Conservation (phyloP, 108 stramenopile species). For the Mediolabrus comicus region DNA sequence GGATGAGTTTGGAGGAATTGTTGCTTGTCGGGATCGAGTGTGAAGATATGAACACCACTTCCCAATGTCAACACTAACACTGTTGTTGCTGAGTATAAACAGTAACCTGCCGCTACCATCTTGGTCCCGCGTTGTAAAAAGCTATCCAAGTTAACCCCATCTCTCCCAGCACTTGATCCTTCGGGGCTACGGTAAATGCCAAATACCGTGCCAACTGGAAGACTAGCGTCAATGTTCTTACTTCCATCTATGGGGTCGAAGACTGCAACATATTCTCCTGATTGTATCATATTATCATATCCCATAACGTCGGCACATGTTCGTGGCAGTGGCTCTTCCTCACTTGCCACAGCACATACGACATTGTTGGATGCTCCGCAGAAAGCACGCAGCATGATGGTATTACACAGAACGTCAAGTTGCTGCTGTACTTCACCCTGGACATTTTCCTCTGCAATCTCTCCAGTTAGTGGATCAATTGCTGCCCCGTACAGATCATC, state of each 20-base stretch:
- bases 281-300: constrained; percentile 21
- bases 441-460: constrained; percentile 66
- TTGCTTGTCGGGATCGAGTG: constrained; percentile 94
- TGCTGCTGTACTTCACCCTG: constrained; percentile 91
- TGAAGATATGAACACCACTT: constrained; percentile 96
- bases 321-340: constrained; percentile 78
- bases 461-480: constrained; percentile 44
- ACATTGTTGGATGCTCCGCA: constrained; percentile 64
- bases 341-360: constrained; percentile 77
- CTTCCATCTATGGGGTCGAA: constrained; percentile 96
- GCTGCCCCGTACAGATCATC: constrained; percentile 92
- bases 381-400: constrained; percentile 79
- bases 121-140: constrained; percentile 87
- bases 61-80: constrained; percentile 93
- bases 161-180: constrained; percentile 36
- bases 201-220: constrained; percentile 98
- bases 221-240: constrained; percentile 95
- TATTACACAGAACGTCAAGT: constrained; percentile 88
- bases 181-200: constrained; percentile 85
- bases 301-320: constrained; percentile 85
- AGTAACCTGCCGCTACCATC: constrained; percentile 95
- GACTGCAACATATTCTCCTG: constrained; percentile 95
- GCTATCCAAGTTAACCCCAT: constrained; percentile 45
- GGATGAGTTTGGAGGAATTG: constrained; percentile 93
- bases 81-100: constrained; percentile 96